These are phyloP conservation scores for Eremochloa ophiuroides DNA, from an alignment of 176 grass and related monocot species.

Conservation along the genomic window DNA sequence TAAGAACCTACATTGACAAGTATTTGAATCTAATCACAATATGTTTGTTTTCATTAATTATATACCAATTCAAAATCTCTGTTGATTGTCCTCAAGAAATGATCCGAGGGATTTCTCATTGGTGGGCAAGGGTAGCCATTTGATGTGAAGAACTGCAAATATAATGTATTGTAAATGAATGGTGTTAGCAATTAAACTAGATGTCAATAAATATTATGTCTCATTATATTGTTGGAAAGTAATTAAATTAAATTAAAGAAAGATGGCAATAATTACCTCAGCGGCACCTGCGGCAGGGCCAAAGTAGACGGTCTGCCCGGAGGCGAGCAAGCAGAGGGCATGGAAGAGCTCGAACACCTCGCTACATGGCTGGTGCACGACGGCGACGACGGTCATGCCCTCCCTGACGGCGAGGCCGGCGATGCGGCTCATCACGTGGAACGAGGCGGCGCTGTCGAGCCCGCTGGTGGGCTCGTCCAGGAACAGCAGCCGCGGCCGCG, in stretches of 20 bases:
- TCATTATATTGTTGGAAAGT: no score
- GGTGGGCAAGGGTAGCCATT: conserved; percentile 59
- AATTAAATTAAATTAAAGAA: no score
- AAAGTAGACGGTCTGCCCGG: conserved; percentile 51
- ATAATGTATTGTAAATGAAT: background rate
- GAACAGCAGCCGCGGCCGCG: conserved; percentile 43
- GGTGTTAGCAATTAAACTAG: no score
- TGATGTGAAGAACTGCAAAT: conserved; percentile 58
- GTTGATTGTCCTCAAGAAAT: conserved; percentile 65
- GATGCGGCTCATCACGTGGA: conserved; percentile 47
- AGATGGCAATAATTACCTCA: conserved; percentile 5
- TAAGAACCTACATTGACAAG: background rate
- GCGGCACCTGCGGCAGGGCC: conserved; percentile 19
- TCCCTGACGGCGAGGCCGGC: conserved; percentile 24
- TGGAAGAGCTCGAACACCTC: conserved; percentile 71
- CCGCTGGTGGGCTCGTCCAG: conserved; percentile 60
- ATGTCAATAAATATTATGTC: no score
- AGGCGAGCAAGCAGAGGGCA: conserved; percentile 47
- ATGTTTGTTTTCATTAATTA: background rate
- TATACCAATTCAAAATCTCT: conserved; percentile 63
- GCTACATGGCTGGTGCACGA: conserved; percentile 54
- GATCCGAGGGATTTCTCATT: conserved; percentile 63
- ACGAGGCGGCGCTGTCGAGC: conserved; percentile 58
- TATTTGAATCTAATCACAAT: background rate
- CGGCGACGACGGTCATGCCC: conserved; percentile 46